phyloP scores from a whole-genome alignment of 2,329 filamentous ascomycete genomes.

The Fusarium devonianum region DNA sequence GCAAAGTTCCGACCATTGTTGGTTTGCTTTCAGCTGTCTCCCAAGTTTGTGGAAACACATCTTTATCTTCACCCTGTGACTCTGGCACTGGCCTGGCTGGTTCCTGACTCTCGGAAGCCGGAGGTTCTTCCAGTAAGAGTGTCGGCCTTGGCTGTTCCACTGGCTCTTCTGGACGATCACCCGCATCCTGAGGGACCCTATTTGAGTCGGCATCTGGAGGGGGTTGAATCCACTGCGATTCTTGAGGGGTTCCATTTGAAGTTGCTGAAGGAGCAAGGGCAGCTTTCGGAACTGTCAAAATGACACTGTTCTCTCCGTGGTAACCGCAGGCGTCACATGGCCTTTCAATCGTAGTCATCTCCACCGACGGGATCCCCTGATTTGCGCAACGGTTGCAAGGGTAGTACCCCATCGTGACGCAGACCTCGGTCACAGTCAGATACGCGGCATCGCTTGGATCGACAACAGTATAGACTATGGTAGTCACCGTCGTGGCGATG shows the following conservation, averaged over 20 bases:
- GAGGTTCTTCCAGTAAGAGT: too few species aligned
- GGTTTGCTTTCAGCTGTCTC: too few species aligned
- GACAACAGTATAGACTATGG: slow-evolving; percentile 19
- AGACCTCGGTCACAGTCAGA: slow-evolving; percentile 18
- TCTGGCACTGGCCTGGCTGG: too few species aligned
- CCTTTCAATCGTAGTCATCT: slow-evolving; percentile 17
- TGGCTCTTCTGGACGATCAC: too few species aligned
- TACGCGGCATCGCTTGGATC: slow-evolving; percentile 9
- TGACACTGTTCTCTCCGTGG: slow-evolving; percentile 8
- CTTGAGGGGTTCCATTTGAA: background rate
- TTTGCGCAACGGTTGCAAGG: slow-evolving; percentile 14
- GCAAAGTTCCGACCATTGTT: too few species aligned
- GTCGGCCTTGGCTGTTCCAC: too few species aligned
- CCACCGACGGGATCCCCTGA: slow-evolving; percentile 1
- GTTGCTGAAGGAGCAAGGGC: background rate
- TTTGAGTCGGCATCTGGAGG: too few species aligned
- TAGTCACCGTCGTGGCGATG: slow-evolving; percentile 8
- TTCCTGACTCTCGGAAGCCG: too few species aligned
- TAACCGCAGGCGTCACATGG: slow-evolving; percentile 20
- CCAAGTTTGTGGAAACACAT: too few species aligned
- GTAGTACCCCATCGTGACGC: slow-evolving; percentile 7
- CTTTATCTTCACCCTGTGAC: too few species aligned
- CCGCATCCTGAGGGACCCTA: too few species aligned
- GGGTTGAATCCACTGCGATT: too few species aligned
- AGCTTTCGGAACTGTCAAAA: slow-evolving; percentile 12